phyloP scores from a whole-genome alignment of 441 rosid species.

The Arabidopsis hybrid region DNA sequence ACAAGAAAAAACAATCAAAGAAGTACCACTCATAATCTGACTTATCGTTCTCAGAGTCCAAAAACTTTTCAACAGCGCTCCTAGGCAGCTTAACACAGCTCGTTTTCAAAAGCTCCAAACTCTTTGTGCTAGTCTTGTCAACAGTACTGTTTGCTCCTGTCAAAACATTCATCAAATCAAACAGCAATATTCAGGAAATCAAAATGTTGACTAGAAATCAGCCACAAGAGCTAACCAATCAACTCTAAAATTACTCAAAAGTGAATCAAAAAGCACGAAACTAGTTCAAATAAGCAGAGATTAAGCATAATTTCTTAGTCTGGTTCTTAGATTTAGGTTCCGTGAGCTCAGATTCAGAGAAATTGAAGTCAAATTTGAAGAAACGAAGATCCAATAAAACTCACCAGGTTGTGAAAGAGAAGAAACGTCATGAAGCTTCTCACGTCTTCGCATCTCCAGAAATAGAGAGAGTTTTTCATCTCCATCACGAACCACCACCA shows the following conservation, averaged over 20 bases:
- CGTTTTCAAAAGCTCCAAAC: slow-evolving; percentile 42
- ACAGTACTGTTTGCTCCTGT: slow-evolving; percentile 47
- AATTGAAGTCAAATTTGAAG: slow-evolving; percentile 33
- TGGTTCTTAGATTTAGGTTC: not conserved
- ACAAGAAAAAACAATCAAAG: not conserved
- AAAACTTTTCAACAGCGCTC: slow-evolving; percentile 69
- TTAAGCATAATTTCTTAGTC: not conserved
- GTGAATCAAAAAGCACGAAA: not conserved
- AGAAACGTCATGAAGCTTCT: slow-evolving; percentile 57
- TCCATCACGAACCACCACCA: slow-evolving; percentile 59
- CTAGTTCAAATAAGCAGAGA: slow-evolving; percentile 16
- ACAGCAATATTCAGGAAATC: not conserved
- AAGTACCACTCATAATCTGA: slow-evolving; percentile 86
- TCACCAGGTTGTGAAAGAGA: slow-evolving; percentile 47
- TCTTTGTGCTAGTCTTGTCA: slow-evolving; percentile 24
- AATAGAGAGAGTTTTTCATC: slow-evolving; percentile 79
- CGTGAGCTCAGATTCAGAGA: slow-evolving; percentile 13
- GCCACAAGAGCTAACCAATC: slow-evolving; percentile 10
- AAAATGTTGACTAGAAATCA: not conserved
- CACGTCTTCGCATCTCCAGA: slow-evolving; percentile 80
- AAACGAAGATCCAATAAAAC: slow-evolving; percentile 35
- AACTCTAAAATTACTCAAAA: slow-evolving; percentile 3
- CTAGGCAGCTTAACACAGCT: slow-evolving; percentile 51
- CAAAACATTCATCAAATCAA: not conserved
- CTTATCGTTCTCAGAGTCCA: slow-evolving; percentile 78